Base-by-base conservation (phyloP, 345 rosid species). In the Schrenkiella parvula region DNA sequence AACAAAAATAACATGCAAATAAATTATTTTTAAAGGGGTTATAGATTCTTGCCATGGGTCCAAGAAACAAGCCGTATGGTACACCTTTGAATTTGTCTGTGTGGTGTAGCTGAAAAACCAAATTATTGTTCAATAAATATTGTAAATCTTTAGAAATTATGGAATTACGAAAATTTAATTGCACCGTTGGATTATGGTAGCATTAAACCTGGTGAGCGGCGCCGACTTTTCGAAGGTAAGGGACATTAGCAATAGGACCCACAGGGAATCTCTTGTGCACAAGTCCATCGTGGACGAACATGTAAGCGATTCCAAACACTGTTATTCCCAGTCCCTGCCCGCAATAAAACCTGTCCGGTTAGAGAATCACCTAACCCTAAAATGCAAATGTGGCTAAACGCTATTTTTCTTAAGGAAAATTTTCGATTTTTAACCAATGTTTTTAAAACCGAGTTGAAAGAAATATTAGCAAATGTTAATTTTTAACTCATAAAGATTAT, bases 271-370 rank as follows among this genome's bases (percentile, higher is more conserved):
- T 79, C 68, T 80, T 83, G 81, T 93, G 98, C 18, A 91, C 92
- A 17, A 93, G 83, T 46, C 97, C 98, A 32, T 93, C 98, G 71
- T 93, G 98, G 51, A 93, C 91, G 73, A 93, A 93, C 97, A 93
- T 91, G 84, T 93, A 93, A 14, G 98, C 98, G 76, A 93, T 91
- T 18, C 97, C 97, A 68, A 89, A 89, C 79, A 91, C 81, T 2
- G 98, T 91, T 26, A 93, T 93, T 50, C 97, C 97, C 5, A 89
- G 79, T 0, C 97, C 98, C 97, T 93, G n/a, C 35, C 34, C 35
- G 28, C 26, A 15, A 25, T 26, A 1, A 46, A 50, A 50, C 55
- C 15, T 22, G 23, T 22, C 55, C 53, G 7, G 6, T 22, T 22
- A 50, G 15, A 47, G 11, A 48, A 6, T 21, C 54, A 48, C 7